These are phyloP conservation scores for Crepidotus variabilis DNA, from an alignment of 768 basidiomycete species.

Conservation along the genomic window DNA sequence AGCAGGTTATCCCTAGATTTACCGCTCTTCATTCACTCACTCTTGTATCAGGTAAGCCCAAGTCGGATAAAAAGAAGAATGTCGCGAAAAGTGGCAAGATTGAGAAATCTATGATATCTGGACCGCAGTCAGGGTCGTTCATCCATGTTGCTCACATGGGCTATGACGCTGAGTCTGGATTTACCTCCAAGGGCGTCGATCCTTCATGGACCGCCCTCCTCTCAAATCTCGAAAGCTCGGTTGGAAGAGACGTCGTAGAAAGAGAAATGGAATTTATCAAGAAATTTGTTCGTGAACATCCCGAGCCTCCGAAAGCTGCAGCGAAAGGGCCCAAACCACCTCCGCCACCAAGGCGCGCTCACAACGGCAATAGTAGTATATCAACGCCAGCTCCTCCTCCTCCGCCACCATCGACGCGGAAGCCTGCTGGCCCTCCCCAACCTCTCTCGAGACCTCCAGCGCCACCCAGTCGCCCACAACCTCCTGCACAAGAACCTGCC, in stretches of 20 bases:
- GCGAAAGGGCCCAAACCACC: slow-evolving; percentile 46
- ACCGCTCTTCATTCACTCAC: neutral
- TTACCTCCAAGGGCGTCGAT: slow-evolving; percentile 83
- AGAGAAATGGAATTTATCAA: slow-evolving; percentile 89
- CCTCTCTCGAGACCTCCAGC: slow-evolving; percentile 22
- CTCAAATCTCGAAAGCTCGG: slow-evolving; percentile 50
- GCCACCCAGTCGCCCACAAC: slow-evolving; percentile 28
- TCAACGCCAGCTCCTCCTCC: slow-evolving; percentile 33
- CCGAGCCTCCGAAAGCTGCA: slow-evolving; percentile 27
- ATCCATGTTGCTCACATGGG: slow-evolving; percentile 95
- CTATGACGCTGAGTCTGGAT: slow-evolving; percentile 83
- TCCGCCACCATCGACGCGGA: slow-evolving; percentile 25
- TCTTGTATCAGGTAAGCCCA: slow-evolving; percentile 39
- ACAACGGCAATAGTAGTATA: slow-evolving; percentile 32
- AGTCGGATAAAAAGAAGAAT: slow-evolving; percentile 56
- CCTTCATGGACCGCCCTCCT: slow-evolving; percentile 83
- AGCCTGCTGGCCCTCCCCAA: slow-evolving; percentile 24
- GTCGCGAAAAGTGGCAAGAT: slow-evolving; percentile 68
- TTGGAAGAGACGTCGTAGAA: slow-evolving; percentile 64
- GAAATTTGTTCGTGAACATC: slow-evolving; percentile 63
- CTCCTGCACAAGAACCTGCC: slow-evolving; percentile 16
- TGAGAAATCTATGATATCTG: slow-evolving; percentile 91
- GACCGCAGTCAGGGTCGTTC: slow-evolving; percentile 74
- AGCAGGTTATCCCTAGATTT: slow-evolving; percentile 11
- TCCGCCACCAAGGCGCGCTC: slow-evolving; percentile 43